phyloP scores from a whole-genome alignment of 768 basidiomycete genomes.

The Pulveroboletus sp. region DNA sequence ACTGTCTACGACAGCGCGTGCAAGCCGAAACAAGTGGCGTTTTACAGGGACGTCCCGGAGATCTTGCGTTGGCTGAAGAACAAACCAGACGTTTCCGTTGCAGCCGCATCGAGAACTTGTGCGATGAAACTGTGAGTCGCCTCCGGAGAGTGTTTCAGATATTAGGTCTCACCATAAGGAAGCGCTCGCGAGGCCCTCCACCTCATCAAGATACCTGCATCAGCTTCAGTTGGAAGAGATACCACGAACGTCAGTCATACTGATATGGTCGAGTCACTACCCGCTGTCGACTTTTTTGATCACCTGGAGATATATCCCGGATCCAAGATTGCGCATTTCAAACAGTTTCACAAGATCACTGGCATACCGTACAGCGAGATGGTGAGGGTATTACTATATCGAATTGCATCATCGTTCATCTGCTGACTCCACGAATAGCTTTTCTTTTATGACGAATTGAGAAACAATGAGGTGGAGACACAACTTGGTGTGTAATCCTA shows the following conservation, averaged over 20 bases:
- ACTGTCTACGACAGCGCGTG: slow-evolving; percentile 23
- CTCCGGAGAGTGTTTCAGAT: neutral
- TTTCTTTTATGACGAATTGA: slow-evolving; percentile 69
- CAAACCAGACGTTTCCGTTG: slow-evolving; percentile 47
- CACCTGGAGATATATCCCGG: slow-evolving; percentile 75
- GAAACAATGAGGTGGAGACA: slow-evolving; percentile 49
- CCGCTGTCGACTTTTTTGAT: slow-evolving; percentile 63
- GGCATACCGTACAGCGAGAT: slow-evolving; percentile 78
- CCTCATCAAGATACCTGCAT: slow-evolving; percentile 51
- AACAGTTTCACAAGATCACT: slow-evolving; percentile 64
- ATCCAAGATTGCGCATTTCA: slow-evolving; percentile 82
- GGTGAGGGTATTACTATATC: slow-evolving; percentile 38
- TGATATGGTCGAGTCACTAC: slow-evolving; percentile 27
- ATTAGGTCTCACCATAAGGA: neutral
- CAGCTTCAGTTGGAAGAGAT: slow-evolving; percentile 31
- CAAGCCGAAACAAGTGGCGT: slow-evolving; percentile 42
- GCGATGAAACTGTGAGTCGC: slow-evolving; percentile 61
- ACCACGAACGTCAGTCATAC: neutral
- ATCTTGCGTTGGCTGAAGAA: slow-evolving; percentile 59
- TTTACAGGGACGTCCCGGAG: slow-evolving; percentile 73
- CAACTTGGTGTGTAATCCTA: slow-evolving; percentile 40
- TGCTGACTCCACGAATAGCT: slow-evolving; percentile 34
- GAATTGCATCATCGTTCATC: neutral
- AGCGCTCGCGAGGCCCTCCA: slow-evolving; percentile 77
- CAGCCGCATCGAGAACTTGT: slow-evolving; percentile 70